Evolutionary conservation across 352 stramenopile species (phyloP).

Genomic region (Hyphochytrium catenoides): DNA sequence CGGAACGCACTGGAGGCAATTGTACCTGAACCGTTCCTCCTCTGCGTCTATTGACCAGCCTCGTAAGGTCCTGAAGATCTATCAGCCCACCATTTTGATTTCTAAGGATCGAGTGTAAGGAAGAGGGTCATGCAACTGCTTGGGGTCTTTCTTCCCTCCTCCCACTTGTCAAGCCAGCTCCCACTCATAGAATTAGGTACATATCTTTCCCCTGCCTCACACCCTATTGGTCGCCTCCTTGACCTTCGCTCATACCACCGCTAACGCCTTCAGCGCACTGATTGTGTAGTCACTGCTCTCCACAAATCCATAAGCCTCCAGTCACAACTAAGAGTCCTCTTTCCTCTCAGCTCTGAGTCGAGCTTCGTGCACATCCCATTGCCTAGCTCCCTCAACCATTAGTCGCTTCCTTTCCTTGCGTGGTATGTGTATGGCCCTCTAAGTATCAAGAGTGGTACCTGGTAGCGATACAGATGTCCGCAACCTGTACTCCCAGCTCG

Average conservation of each 20-base stretch:
- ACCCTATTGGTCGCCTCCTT: neutral
- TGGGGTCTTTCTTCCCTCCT: too few species aligned
- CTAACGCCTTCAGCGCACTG: too few species aligned
- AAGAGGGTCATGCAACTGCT: too few species aligned
- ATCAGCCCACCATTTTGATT: slow-evolving; percentile 57
- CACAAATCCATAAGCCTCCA: slow-evolving; percentile 36
- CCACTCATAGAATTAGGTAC: neutral
- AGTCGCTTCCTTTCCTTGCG: too few species aligned
- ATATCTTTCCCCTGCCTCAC: neutral
- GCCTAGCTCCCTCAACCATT: too few species aligned
- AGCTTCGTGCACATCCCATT: too few species aligned
- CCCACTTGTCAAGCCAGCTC: neutral
- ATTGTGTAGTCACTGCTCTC: too few species aligned
- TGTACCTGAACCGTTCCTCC: slow-evolving; percentile 24
- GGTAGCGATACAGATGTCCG: slow-evolving; percentile 88
- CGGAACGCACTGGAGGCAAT: neutral
- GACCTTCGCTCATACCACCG: neutral
- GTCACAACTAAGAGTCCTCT: too few species aligned
- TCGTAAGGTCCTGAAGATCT: slow-evolving; percentile 42
- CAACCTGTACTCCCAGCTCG: slow-evolving; percentile 95
- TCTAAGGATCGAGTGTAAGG: slow-evolving; percentile 8
- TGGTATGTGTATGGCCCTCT: too few species aligned
- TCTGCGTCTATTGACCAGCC: slow-evolving; percentile 35
- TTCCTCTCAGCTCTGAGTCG: too few species aligned
- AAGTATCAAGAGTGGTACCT: too few species aligned